A percentile compares a stretch with the other conserved stretches of the same genome.
Conservation (phyloP, 805 yeast species). For the Lipomyces mesembrius region DNA sequence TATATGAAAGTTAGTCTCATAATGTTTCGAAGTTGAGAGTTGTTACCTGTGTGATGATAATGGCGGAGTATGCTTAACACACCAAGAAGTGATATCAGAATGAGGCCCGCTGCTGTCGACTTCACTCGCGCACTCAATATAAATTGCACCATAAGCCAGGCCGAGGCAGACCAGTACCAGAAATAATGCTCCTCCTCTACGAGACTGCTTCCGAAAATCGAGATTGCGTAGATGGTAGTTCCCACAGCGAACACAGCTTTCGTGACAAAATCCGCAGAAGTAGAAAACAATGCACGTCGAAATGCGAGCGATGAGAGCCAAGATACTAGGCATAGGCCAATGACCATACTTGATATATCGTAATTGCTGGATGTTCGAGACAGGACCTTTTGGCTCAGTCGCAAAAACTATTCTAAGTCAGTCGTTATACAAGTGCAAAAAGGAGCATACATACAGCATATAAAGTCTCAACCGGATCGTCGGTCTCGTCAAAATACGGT, state of each 20-base stretch:
- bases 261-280: not conserved
- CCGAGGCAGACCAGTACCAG: constrained; percentile 82
- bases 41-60: constrained; percentile 69
- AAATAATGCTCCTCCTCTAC: constrained; percentile 95
- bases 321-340: constrained; percentile 50
- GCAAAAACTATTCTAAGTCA: constrained; percentile 16
- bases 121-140: constrained; percentile 6
- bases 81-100: constrained; percentile 40
- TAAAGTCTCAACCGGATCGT: constrained; percentile 6
- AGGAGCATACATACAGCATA: not conserved
- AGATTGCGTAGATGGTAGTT: constrained; percentile 52
- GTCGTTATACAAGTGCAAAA: not conserved
- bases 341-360: constrained; percentile 55
- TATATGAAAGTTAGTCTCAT: not conserved
- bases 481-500: constrained; percentile 2
- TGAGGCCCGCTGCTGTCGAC: constrained; percentile 20
- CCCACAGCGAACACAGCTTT: constrained; percentile 39
- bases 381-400: constrained; percentile 41
- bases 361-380: constrained; percentile 67
- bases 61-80: constrained; percentile 67
- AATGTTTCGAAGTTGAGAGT: not conserved
- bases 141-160: constrained; percentile 36
- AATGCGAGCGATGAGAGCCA: constrained; percentile 29
- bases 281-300: constrained; percentile 10
- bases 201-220: constrained; percentile 83